A percentile compares a stretch with the other conserved stretches of the same genome.
Conservation (phyloP, 1,284 basidiomycete species). For the Lentinula novae-zelandiae region DNA sequence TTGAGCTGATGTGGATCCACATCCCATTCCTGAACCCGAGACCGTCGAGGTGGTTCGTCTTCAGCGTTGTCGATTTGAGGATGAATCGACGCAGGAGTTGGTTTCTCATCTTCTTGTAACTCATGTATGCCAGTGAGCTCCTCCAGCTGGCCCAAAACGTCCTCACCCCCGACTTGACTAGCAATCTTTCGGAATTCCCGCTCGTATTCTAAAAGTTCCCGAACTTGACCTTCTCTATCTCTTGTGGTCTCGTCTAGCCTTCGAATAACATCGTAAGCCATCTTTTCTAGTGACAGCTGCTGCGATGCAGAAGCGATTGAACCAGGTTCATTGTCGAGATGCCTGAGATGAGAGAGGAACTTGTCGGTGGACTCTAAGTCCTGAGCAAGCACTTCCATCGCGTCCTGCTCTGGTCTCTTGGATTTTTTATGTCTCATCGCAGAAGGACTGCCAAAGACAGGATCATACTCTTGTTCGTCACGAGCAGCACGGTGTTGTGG, state of each 20-base stretch:
- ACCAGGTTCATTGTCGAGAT: conserved; percentile 55
- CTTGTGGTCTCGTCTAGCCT: conserved; percentile 69
- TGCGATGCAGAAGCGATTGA: conserved; percentile 30
- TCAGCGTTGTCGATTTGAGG: conserved; percentile 34
- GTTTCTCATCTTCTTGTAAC: conserved; percentile 49
- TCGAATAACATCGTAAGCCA: conserved; percentile 74
- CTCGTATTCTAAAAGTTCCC: conserved; percentile 71
- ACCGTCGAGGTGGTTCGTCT: conserved; percentile 31
- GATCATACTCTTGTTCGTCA: conserved; percentile 31
- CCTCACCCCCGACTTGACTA: conserved; percentile 69
- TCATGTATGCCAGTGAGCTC: conserved; percentile 50
- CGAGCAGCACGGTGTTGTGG: conserved; percentile 8
- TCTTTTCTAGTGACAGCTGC: conserved; percentile 58
- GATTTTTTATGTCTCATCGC: conserved; percentile 26
- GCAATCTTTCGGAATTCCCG: conserved; percentile 75
- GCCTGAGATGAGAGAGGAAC: conserved; percentile 67
- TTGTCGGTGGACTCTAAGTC: conserved; percentile 74
- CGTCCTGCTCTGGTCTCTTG: conserved; percentile 50
- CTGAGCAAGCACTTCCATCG: conserved; percentile 66
- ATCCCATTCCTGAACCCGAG: conserved; percentile 51
- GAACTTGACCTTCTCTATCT: conserved; percentile 73
- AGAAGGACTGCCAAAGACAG: conserved; percentile 39
- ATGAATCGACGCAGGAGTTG: conserved; percentile 20
- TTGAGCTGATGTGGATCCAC: conserved; percentile 47
- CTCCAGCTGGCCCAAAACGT: conserved; percentile 67